Conservation (phyloP, 352 stramenopile genomes). For the Aphanomyces euteiches region DNA sequence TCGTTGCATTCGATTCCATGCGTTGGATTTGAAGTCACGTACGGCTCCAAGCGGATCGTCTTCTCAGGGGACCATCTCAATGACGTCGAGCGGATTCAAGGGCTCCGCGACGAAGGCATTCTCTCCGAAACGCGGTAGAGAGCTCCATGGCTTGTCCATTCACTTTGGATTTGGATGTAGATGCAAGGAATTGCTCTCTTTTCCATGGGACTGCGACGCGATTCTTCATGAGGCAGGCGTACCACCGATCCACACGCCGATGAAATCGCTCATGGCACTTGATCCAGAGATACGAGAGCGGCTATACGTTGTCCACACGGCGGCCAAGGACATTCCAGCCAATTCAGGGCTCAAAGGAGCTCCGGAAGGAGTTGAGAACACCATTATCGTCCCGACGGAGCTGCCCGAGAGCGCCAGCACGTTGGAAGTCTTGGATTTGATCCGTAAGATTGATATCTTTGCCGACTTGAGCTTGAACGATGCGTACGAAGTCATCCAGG, state of each 20-base stretch:
- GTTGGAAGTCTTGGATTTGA: conserved; percentile 79
- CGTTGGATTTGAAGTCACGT: conserved; percentile 91
- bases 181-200: conserved; percentile 90
- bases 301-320: conserved; percentile 94
- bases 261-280: conserved; percentile 90
- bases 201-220: conserved; percentile 91
- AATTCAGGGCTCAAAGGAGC: conserved; percentile 81
- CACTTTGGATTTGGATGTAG: not conserved
- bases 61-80: conserved; percentile 96
- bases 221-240: conserved; percentile 94
- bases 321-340: conserved; percentile 72
- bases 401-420: conserved; percentile 70
- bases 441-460: conserved; percentile 82
- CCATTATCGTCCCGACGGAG: conserved; percentile 74
- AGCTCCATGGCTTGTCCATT: not conserved
- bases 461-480: conserved; percentile 76
- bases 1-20: conserved; percentile 95
- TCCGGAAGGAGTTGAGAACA: conserved; percentile 86
- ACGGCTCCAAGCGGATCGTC: conserved; percentile 92
- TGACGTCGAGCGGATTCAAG: conserved; percentile 85
- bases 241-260: conserved; percentile 93
- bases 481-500: conserved; percentile 79
- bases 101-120: conserved; percentile 79
- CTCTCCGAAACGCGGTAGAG: conserved; percentile 60
- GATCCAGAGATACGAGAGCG: conserved; percentile 86